A percentile compares a stretch with the other conserved stretches of the same genome.
Conservation (phyloP, 345 rosid species). For the Brassica incana region DNA sequence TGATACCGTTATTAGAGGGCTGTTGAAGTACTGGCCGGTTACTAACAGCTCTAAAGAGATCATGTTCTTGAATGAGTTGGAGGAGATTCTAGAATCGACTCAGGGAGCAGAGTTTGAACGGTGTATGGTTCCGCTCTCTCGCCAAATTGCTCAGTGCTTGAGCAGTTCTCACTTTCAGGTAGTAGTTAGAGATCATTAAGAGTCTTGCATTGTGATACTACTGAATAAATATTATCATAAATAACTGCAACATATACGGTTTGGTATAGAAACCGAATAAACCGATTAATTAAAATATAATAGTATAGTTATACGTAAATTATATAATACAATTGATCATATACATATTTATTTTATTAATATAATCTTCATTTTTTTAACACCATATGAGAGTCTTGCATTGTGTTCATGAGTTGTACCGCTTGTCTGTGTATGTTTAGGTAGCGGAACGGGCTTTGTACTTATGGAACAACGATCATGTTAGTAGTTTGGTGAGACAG, state of each 20-base stretch:
- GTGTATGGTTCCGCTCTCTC: slow-evolving; percentile 83
- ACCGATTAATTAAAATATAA: no score
- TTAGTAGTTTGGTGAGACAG: slow-evolving; percentile 39
- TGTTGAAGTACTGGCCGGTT: slow-evolving; percentile 92
- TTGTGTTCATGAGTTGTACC: not conserved
- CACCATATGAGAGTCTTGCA: no score
- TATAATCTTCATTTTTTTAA: no score
- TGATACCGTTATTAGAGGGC: slow-evolving; percentile 70
- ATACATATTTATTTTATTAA: no score
- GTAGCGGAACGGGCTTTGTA: slow-evolving; percentile 44
- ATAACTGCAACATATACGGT: no score
- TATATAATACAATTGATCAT: no score
- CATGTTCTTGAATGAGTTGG: slow-evolving; percentile 87
- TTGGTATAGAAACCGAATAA: no score
- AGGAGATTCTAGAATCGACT: slow-evolving; percentile 84
- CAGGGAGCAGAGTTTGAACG: slow-evolving; percentile 79
- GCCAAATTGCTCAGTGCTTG: slow-evolving; percentile 69
- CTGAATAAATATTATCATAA: no score
- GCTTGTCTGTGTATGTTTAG: slow-evolving; percentile 21
- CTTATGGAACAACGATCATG: slow-evolving; percentile 45
- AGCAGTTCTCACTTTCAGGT: slow-evolving; percentile 90
- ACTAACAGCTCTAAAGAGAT: slow-evolving; percentile 93
- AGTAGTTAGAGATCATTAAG: not conserved
- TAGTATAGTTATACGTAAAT: no score
- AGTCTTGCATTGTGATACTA: not conserved